Evolutionary conservation across 352 stramenopile species (phyloP).

Genomic region (Phytophthora citrophthora): DNA sequence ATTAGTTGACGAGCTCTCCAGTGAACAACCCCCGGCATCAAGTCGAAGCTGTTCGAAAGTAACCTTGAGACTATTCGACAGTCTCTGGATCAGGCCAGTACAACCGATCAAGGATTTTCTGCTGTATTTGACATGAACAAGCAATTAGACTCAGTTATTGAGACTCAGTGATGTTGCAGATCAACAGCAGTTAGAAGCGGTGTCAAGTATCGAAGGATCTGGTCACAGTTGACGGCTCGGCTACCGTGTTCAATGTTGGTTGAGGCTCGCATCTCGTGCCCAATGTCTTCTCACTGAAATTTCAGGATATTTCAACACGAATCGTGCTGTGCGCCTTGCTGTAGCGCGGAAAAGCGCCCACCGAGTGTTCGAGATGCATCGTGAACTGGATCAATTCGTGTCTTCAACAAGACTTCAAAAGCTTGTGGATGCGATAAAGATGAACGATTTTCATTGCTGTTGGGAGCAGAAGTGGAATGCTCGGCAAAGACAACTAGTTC

Average conservation of each 20-base stretch:
- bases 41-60: constrained; percentile 2
- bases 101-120: background rate
- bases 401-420: constrained; percentile 8
- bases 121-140: constrained; percentile 5
- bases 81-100: background rate
- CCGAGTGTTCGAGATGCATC: constrained; percentile 10
- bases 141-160: constrained; percentile 1
- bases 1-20: constrained; percentile 1
- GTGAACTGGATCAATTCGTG: constrained; percentile 24
- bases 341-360: constrained; percentile 8
- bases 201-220: constrained; percentile 5
- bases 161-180: constrained; percentile 10
- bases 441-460: background rate
- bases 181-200: background rate
- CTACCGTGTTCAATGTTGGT: constrained; percentile 12
- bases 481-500: background rate
- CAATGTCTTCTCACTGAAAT: background rate
- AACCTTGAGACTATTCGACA: background rate
- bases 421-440: background rate
- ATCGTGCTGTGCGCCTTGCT: constrained; percentile 9
- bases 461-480: constrained; percentile 9
- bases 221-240: constrained; percentile 6
- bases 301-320: background rate
- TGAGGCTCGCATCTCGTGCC: constrained; percentile 7
- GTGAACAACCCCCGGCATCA: background rate